phyloP scores from a whole-genome alignment of 2,329 filamentous ascomycete genomes.

The Diplodia mutila region DNA sequence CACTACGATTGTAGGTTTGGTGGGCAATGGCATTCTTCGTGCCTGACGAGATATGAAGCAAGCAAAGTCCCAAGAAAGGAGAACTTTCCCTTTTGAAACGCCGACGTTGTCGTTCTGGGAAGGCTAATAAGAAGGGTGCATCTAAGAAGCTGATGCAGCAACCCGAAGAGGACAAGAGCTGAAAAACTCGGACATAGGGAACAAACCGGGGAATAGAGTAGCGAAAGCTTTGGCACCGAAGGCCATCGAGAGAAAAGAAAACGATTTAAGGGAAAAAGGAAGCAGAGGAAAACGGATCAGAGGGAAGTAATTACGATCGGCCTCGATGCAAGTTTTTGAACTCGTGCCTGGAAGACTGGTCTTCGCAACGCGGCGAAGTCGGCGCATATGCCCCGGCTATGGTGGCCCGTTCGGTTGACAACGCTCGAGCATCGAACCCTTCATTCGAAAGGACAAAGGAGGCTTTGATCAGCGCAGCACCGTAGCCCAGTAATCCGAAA shows the following conservation, averaged over 20 bases:
- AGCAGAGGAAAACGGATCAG: slow-evolving; percentile 1
- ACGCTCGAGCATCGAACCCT: not conserved
- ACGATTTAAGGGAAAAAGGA: not conserved
- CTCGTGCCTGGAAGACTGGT: not conserved
- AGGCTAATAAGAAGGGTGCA: slow-evolving; percentile 10
- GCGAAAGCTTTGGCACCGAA: slow-evolving; percentile 1
- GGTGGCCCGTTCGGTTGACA: not conserved
- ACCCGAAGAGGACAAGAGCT: not conserved
- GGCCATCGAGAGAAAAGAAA: not conserved
- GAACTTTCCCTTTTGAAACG: slow-evolving; percentile 12
- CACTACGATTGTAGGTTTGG: slow-evolving; percentile 21
- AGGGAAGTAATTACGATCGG: slow-evolving; percentile 14
- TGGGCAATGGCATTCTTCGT: slow-evolving; percentile 15
- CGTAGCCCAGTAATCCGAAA: not conserved
- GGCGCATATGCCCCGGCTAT: not conserved
- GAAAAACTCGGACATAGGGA: slow-evolving; percentile 14
- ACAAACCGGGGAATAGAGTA: not conserved
- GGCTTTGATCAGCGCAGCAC: not conserved
- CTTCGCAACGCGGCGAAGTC: not conserved
- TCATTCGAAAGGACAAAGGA: slow-evolving; percentile 6
- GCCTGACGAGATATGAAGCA: slow-evolving; percentile 14
- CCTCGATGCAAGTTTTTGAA: slow-evolving; percentile 1
- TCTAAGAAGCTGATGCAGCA: slow-evolving; percentile 5
- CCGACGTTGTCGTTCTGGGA: slow-evolving; percentile 24
- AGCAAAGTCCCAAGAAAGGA: slow-evolving; percentile 1